Evolutionary conservation across 2,329 filamentous ascomycete genomes (phyloP).

Genomic region (Colletotrichum sp.): DNA sequence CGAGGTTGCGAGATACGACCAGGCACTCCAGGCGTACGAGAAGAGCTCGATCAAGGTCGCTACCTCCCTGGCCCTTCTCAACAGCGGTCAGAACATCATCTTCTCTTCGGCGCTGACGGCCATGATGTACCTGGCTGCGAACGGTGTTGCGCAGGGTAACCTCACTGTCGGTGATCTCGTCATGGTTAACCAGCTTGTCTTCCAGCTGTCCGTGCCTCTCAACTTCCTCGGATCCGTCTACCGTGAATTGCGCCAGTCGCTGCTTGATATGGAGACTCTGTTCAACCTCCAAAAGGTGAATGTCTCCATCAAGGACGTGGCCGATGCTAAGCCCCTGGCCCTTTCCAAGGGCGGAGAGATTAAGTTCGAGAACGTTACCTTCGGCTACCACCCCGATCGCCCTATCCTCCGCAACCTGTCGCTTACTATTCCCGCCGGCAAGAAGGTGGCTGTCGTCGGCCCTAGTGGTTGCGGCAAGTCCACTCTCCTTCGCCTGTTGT

Average conservation of each 20-base stretch:
- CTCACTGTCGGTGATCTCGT: constrained; percentile 95
- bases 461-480: constrained; percentile 97
- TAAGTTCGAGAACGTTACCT: constrained; percentile 91
- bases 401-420: constrained; percentile 86
- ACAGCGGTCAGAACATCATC: constrained; percentile 95
- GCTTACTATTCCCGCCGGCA: constrained; percentile 90
- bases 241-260: constrained; percentile 89
- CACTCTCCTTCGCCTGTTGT: constrained; percentile 87
- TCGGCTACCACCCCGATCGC: constrained; percentile 87
- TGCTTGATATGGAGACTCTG: constrained; percentile 97
- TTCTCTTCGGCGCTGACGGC: constrained; percentile 91
- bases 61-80: constrained; percentile 90
- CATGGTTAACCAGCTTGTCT: constrained; percentile 98
- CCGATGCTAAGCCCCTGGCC: constrained; percentile 74
- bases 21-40: constrained; percentile 85
- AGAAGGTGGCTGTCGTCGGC: constrained; percentile 95
- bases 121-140: constrained; percentile 98
- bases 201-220: constrained; percentile 93
- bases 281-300: constrained; percentile 98
- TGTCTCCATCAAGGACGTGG: constrained; percentile 79
- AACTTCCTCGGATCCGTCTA: constrained; percentile 99
- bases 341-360: constrained; percentile 86
- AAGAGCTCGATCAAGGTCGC: constrained; percentile 96
- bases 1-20: constrained; percentile 89
- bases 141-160: constrained; percentile 81